Conservation (phyloP, 306 rosid genomes). For the Prunus mira region DNA sequence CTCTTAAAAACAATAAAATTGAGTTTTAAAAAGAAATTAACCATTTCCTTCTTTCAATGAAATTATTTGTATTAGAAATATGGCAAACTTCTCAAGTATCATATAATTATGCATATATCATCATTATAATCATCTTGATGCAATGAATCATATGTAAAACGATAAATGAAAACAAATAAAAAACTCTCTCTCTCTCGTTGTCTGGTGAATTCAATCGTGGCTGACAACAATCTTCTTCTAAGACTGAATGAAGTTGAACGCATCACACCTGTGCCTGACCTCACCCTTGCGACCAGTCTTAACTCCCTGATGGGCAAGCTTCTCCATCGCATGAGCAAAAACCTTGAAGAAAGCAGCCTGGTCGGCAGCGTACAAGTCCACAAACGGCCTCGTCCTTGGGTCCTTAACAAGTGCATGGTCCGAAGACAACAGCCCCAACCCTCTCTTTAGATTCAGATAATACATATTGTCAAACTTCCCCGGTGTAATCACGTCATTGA, state of each 20-base stretch:
- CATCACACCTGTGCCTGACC: neutral
- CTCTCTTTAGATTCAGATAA: conserved; percentile 2
- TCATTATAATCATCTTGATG: neutral
- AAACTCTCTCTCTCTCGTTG: neutral
- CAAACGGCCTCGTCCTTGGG: conserved; percentile 2
- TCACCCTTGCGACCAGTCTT: neutral
- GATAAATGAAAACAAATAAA: neutral
- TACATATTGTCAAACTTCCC: neutral
- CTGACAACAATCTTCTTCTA: neutral
- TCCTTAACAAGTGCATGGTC: conserved; percentile 7
- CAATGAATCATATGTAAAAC: neutral
- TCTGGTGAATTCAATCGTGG: neutral
- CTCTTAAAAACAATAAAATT: too few relatives aligned
- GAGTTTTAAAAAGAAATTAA: too few relatives aligned
- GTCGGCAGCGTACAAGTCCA: neutral
- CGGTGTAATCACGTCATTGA: conserved; percentile 9
- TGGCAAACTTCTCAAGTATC: too few relatives aligned
- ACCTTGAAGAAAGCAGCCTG: neutral
- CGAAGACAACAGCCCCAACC: neutral
- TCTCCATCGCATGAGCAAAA: conserved; percentile 5
- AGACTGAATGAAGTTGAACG: neutral
- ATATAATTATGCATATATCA: too few relatives aligned
- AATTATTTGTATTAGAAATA: too few relatives aligned
- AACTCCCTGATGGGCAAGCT: neutral
- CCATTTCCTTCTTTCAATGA: too few relatives aligned